Evolutionary conservation across 225 moss, liverwort and hornwort genomes (phyloP), one percentile per base, ranked within the genome.

Genomic region (Sphagnum contortum): DNA sequence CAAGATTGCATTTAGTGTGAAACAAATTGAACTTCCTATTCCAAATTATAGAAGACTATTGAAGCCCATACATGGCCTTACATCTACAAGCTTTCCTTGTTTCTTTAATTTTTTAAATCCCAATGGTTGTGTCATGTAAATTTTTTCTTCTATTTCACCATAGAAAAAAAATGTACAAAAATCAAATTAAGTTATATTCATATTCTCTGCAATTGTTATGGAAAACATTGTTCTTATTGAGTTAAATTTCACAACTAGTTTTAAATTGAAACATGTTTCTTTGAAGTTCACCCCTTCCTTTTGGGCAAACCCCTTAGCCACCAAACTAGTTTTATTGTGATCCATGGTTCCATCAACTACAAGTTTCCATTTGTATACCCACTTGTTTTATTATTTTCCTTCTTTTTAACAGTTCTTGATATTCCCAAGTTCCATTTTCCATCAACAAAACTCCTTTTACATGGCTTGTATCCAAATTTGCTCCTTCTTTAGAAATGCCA

Each of bases 291-390:
- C 45, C 59, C 59, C 14, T 29, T 60, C 13, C 45, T 60, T 60
- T n/a, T 60, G 45, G 13, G 13, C 2, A 2, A 60, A 60, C 12
- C 59, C 59, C 12, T 45, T 14, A 12, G 59, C 59, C 6, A 60
- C 59, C 59, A 60, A 45, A 60, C 59, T 6, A 13, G 59, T n/a
- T n/a, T 60, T 60, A n/a, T 13, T 1, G 13, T 45, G 59, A 13
- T 14, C 14, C 45, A 13, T 7, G 59, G 1, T 60, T 14, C 59
- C n/a, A 60, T 60, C 45, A 49, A 64, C 12, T 9, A 8, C 9
- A 5, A 49, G 48, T 49, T 64, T 64, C n/a, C 2, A 9, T 1
- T 64, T 64, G 63, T 64, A 64, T 5, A 64, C 63, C 63, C 63
- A 64, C 47, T 64, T 64, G 2, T 59, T 59, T 59, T 59, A 59